Base-by-base conservation (phyloP, 148 eudicot species). In the Heliamphora exappendiculata region DNA sequence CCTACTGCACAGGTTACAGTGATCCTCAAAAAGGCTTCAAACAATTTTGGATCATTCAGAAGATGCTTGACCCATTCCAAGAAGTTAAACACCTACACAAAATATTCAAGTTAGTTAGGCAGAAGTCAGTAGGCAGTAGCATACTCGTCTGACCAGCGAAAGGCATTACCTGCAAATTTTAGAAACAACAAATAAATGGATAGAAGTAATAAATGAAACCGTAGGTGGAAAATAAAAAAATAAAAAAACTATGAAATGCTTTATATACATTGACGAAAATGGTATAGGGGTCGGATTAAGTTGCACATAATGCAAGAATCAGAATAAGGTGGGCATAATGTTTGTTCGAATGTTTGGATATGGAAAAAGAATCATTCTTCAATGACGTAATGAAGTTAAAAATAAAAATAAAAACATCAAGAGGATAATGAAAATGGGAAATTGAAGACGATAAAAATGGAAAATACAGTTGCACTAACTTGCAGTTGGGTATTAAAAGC, bases 11-110 rank as follows among this genome's bases (percentile, higher is more conserved):
- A 86, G 37, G 96, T 83, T 42, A 95, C 97, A 76, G 97, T 91
- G 78, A 95, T 85, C 84, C 89, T 89, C 87, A 95, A 81, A 83
- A 92, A 92, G 54, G 94, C 84, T 81, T 92, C 90, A 79, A 90
- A 95, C 81, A 92, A 70, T 77, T 95, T 92, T 75, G 83, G 78
- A 84, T 92, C 96, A 82, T 90, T 86, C 50, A 95, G 73, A 39
- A 85, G 78, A 81, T 92, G 82, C 88, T 95, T 95, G 80, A 95
- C 97, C 98, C 98, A 95, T 84, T 83, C 87, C 82, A 95, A 81
- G 86, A 95, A 92, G 87, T 89, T 91, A 86, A 95, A 92, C 36
- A 95, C 98, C 98, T 95, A 90, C 73, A 72, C 54, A 75, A 24
- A 72, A 13, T 72, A 65, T 70, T 63, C 36, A 45, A 75, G 37